Evolutionary conservation across 1,284 basidiomycete species (phyloP).

Genomic region (Leccinum huronense): DNA sequence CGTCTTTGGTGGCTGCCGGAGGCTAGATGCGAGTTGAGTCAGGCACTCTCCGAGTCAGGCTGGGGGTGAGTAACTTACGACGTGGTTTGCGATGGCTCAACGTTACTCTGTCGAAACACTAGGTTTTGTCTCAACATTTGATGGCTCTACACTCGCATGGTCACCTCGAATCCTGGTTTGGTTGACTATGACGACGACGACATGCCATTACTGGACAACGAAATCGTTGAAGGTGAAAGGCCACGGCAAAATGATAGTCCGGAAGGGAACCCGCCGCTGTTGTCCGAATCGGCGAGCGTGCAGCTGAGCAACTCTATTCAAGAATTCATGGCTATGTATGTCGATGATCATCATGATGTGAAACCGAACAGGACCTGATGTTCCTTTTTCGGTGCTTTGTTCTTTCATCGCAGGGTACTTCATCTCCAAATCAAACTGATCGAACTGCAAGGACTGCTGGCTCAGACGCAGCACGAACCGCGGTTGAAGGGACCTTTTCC

Average conservation of each 20-base stretch:
- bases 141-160: conserved; percentile 81
- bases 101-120: neutral
- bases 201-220: conserved; percentile 22
- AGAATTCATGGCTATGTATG: conserved; percentile 89
- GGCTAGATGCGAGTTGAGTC: conserved; percentile 82
- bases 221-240: neutral
- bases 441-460: conserved; percentile 76
- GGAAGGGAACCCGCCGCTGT: conserved; percentile 39
- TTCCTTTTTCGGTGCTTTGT: conserved; percentile 3
- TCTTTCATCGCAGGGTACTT: conserved; percentile 69
- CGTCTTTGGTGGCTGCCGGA: conserved; percentile 95
- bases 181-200: conserved; percentile 40
- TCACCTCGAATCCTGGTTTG: conserved; percentile 70
- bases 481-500: conserved; percentile 94
- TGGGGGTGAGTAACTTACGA: conserved; percentile 72
- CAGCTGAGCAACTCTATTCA: conserved; percentile 64
- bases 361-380: neutral
- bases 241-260: neutral
- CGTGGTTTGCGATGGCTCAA: neutral
- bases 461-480: conserved; percentile 90
- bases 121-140: conserved; percentile 83
- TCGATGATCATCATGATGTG: conserved; percentile 10
- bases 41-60: conserved; percentile 47
- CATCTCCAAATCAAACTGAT: conserved; percentile 91
- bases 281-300: conserved; percentile 39